phyloP scores from a whole-genome alignment of 1,284 basidiomycete genomes.

The Marasmius sp. region DNA sequence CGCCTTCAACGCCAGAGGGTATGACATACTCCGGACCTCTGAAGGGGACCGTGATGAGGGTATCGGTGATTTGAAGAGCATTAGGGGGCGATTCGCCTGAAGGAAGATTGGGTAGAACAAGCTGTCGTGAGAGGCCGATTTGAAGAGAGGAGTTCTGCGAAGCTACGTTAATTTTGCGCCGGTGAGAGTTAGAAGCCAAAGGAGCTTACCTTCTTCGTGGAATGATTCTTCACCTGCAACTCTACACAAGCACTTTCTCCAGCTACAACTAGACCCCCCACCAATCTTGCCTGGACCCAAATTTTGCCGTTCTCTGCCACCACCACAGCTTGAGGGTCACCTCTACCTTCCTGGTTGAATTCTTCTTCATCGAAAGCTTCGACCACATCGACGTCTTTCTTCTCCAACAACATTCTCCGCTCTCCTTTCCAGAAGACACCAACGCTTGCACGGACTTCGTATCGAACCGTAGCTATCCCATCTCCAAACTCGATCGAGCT shows the following conservation, averaged over 20 bases:
- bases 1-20: conserved; percentile 67
- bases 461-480: conserved; percentile 63
- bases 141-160: conserved; percentile 64
- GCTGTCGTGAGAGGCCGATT: conserved; percentile 54
- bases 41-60: conserved; percentile 66
- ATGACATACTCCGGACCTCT: conserved; percentile 71
- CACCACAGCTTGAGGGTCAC: conserved; percentile 54
- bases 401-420: conserved; percentile 60
- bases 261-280: conserved; percentile 61
- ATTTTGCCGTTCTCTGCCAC: conserved; percentile 77
- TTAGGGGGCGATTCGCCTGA: conserved; percentile 39
- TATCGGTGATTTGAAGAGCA: conserved; percentile 60
- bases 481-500: conserved; percentile 68
- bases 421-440: conserved; percentile 74
- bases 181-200: conserved; percentile 7
- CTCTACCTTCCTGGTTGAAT: conserved; percentile 31
- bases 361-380: conserved; percentile 41
- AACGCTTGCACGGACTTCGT: conserved; percentile 69
- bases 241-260: conserved; percentile 71
- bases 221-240: conserved; percentile 77
- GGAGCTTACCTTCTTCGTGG: conserved; percentile 62
- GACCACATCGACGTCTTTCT: conserved; percentile 61
- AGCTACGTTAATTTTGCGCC: neutral
- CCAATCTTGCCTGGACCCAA: conserved; percentile 66
- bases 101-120: conserved; percentile 51